Evolutionary conservation across 352 stramenopile genomes (phyloP).

Genomic region (Phytophthora gonapodyides): DNA sequence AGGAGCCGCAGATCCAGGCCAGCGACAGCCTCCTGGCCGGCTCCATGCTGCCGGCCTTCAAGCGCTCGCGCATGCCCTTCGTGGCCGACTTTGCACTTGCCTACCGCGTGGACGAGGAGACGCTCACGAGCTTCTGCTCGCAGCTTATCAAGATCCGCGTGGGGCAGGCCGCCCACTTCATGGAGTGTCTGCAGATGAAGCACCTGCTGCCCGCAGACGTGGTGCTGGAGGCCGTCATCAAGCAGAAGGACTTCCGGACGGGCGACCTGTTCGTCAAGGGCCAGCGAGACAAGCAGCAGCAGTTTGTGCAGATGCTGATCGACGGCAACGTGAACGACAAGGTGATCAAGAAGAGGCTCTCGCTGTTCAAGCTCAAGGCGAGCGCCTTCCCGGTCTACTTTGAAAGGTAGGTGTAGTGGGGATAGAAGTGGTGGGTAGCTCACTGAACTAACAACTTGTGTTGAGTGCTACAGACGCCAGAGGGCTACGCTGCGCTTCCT

Average conservation of each 20-base stretch:
- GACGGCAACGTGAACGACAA: slow-evolving; percentile 54
- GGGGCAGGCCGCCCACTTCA: slow-evolving; percentile 48
- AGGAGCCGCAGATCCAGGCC: slow-evolving; percentile 27
- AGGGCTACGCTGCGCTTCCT: slow-evolving; percentile 61
- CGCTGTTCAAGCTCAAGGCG: slow-evolving; percentile 56
- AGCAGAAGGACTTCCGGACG: slow-evolving; percentile 57
- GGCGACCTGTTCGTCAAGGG: slow-evolving; percentile 62
- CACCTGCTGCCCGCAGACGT: slow-evolving; percentile 43
- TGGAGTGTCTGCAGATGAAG: slow-evolving; percentile 50
- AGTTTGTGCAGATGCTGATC: slow-evolving; percentile 63
- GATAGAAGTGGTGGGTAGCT: background rate
- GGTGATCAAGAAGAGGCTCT: slow-evolving; percentile 72
- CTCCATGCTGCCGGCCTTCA: slow-evolving; percentile 45
- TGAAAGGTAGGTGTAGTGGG: slow-evolving; percentile 34
- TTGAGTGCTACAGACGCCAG: slow-evolving; percentile 34
- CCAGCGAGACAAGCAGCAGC: slow-evolving; percentile 38
- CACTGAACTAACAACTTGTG: background rate
- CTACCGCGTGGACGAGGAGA: slow-evolving; percentile 39
- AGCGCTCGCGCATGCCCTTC: slow-evolving; percentile 38
- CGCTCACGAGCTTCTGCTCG: slow-evolving; percentile 40
- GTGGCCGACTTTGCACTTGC: slow-evolving; percentile 48
- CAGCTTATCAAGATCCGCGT: slow-evolving; percentile 33
- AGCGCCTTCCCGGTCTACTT: slow-evolving; percentile 64
- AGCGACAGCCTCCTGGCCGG: slow-evolving; percentile 47
- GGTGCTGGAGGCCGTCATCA: slow-evolving; percentile 48